Conservation (phyloP, 345 rosid genomes). For the Mercurialis annua region DNA sequence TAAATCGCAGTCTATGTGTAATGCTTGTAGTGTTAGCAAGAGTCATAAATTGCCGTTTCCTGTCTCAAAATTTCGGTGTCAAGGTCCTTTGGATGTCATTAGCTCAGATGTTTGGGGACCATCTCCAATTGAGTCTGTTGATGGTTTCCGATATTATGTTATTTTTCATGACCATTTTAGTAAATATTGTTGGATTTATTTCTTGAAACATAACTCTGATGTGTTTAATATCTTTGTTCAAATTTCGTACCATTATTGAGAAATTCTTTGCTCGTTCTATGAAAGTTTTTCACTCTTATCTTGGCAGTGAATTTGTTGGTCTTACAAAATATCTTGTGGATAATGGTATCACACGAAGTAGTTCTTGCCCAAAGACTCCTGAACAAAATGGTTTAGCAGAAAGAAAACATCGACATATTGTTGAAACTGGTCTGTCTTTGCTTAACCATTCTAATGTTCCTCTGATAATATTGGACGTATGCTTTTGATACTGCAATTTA, state of each 20-base stretch:
- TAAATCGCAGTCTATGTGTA: background rate
- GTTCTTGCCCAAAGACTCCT: background rate
- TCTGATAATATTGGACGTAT: background rate
- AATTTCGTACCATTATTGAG: background rate
- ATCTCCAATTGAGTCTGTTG: background rate
- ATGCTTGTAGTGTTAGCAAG: background rate
- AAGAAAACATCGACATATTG: background rate
- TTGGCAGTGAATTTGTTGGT: background rate
- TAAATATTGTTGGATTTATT: too few relatives aligned
- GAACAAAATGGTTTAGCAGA: background rate
- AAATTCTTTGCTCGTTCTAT: background rate
- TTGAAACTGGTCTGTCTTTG: background rate
- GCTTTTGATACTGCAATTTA: too few relatives aligned
- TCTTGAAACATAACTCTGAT: background rate
- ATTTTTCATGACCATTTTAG: background rate
- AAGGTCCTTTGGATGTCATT: background rate
- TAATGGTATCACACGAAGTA: background rate
- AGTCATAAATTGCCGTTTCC: background rate
- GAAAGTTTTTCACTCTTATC: background rate
- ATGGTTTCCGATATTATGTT: background rate
- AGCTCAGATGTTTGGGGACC: background rate
- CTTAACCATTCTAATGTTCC: background rate
- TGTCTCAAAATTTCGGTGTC: background rate
- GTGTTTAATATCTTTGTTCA: background rate
- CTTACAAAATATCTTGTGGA: background rate